phyloP scores from a whole-genome alignment of 306 rosid species.

The Vigna angularis region DNA sequence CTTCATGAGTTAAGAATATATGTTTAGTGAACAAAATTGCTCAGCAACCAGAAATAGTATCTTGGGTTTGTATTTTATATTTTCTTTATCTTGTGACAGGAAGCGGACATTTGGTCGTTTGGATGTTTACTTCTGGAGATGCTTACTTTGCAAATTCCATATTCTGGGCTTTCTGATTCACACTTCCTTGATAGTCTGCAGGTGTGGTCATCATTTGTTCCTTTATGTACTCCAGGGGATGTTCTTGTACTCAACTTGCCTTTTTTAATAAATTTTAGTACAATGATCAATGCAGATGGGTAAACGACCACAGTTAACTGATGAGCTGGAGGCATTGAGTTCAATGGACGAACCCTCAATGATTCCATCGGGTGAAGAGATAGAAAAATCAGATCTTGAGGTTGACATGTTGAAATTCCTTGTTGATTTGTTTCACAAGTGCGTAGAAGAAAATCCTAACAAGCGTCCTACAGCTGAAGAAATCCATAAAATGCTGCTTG shows the following conservation, averaged over 20 bases:
- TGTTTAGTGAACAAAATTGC: background rate
- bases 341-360: slow-evolving; percentile 58
- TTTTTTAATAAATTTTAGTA: slow-evolving; percentile 26
- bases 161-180: slow-evolving; percentile 64
- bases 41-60: slow-evolving; percentile 15
- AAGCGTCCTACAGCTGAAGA: slow-evolving; percentile 79
- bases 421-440: slow-evolving; percentile 72
- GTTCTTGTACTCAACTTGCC: background rate
- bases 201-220: slow-evolving; percentile 52
- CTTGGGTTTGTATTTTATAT: background rate
- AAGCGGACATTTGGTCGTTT: slow-evolving; percentile 96
- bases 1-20: slow-evolving; percentile 1
- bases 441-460: slow-evolving; percentile 70
- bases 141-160: slow-evolving; percentile 79
- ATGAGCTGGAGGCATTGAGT: slow-evolving; percentile 65
- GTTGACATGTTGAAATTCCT: slow-evolving; percentile 57
- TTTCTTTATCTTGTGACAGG: slow-evolving; percentile 60
- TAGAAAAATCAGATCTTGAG: slow-evolving; percentile 54
- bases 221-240: background rate
- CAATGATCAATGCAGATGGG: slow-evolving; percentile 55
- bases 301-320: slow-evolving; percentile 71
- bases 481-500: slow-evolving; percentile 64
- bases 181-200: slow-evolving; percentile 67
- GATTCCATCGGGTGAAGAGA: slow-evolving; percentile 65
- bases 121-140: slow-evolving; percentile 92